Percentiles rank a stretch among this genome's conserved stretches.
Conservation (phyloP, 2,329 filamentous ascomycete genomes). For the Dendrostoma leiphaemia region DNA sequence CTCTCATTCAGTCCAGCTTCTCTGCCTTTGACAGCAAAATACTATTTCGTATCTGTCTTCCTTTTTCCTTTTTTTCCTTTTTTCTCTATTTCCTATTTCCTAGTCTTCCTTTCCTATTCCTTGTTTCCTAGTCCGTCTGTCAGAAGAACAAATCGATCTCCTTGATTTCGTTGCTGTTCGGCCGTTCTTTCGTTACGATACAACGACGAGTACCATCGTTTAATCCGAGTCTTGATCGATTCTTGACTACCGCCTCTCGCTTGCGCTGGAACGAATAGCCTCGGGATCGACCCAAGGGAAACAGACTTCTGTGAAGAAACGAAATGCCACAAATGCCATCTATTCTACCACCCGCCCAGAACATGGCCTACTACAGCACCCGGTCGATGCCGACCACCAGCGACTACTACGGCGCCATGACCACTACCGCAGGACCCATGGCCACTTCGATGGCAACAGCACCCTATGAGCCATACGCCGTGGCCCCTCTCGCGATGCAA, state of each 20-base stretch:
- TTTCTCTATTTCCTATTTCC: constrained; percentile 20
- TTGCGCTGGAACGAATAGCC: background rate
- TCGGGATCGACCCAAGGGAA: constrained; percentile 16
- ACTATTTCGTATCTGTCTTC: constrained; percentile 41
- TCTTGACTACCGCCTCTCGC: background rate
- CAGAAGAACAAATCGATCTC: constrained; percentile 9
- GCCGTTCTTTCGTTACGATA: constrained; percentile 17
- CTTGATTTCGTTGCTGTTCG: constrained; percentile 9
- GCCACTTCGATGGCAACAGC: constrained; percentile 25
- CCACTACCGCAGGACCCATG: constrained; percentile 26
- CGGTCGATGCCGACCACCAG: constrained; percentile 21
- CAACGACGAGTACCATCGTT: constrained; percentile 1
- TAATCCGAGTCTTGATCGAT: background rate
- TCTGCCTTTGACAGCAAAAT: constrained; percentile 42
- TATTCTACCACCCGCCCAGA: constrained; percentile 18
- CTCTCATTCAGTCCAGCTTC: constrained; percentile 33
- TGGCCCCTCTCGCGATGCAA: constrained; percentile 29
- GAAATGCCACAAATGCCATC: constrained; percentile 22
- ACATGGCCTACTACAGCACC: constrained; percentile 34
- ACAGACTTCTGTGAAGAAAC: background rate
- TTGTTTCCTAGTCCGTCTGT: constrained; percentile 2
- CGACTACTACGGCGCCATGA: constrained; percentile 31
- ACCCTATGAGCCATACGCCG: constrained; percentile 33
- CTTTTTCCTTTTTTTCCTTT: constrained; percentile 33
- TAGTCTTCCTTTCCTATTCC: constrained; percentile 19